Base-by-base conservation (phyloP, 305 asterid genomes). In the Fraxinus paxiana region DNA sequence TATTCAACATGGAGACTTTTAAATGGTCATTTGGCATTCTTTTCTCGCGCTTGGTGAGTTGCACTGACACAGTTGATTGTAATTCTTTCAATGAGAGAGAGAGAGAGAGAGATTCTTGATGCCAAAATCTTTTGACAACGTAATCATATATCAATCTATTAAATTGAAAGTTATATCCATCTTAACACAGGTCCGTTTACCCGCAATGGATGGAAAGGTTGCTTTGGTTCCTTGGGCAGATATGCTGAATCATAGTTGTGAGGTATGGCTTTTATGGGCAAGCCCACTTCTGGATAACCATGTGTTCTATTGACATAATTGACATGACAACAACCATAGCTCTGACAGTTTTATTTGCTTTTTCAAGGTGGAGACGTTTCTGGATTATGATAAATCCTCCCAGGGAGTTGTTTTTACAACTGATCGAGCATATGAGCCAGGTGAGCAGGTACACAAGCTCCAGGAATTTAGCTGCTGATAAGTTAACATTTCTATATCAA, bases 191-290 rank as follows among this genome's bases (percentile, higher is more conserved):
- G 98, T 95, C 38, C 95, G 98, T 35, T 79, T 95, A 80, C 99
- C 99, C 71, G 92, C 98, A 48, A 87, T 93, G 96, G 88, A 92
- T 87, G 98, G 92, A 84, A 92, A 84, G 85, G 98, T 95, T 78
- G 97, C 97, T 6, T 88, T 95, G 90, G 98, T 95, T 88, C 98
- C 98, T 78, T 95, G 99, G 97, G 98, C 99, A 30, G 97, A 95
- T 87, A 95, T 95, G 98, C 87, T 95, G 56, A 95, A 95, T 84
- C 99, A 95, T 90, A 92, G 90, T 73, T 92, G 99, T 76, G 92
- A 90, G 90, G 97, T 92, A 85, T 82, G 87, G 13, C 81, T 56
- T 77, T 10, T 75, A 63, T 71, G 26, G 43, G 38, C 81, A 75
- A 77, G 51, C 78, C 70, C 78, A 81, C 46, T 20, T 20, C 31